Conservation (phyloP, 1,139 yeast species). For the Wickerhamomyces sp. region DNA sequence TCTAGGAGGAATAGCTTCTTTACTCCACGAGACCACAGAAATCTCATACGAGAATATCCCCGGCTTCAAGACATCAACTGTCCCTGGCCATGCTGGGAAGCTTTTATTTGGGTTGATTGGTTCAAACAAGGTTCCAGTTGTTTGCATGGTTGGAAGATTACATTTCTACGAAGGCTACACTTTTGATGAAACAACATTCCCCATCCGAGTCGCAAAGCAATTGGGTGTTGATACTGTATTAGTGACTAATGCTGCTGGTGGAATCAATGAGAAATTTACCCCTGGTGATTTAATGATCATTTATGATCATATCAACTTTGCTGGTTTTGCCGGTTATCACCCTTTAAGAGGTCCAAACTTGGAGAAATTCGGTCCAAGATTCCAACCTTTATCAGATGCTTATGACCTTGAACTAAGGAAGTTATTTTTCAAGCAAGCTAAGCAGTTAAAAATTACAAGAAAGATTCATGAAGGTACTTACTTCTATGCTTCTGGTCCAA, state of each 20-base stretch:
- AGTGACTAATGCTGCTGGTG: slow-evolving; percentile 96
- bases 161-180: slow-evolving; percentile 91
- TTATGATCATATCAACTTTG: slow-evolving; percentile 82
- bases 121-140: slow-evolving; percentile 63
- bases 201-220: slow-evolving; percentile 67
- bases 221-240: slow-evolving; percentile 59
- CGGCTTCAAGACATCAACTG: slow-evolving; percentile 77
- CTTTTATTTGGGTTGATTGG: slow-evolving; percentile 78
- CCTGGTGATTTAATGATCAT: slow-evolving; percentile 93
- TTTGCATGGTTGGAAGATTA: slow-evolving; percentile 90
- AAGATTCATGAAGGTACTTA: slow-evolving; percentile 82
- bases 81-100: slow-evolving; percentile 85
- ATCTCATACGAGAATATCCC: slow-evolving; percentile 71
- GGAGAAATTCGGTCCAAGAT: slow-evolving; percentile 77
- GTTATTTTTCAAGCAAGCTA: slow-evolving; percentile 48
- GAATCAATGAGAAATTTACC: slow-evolving; percentile 55
- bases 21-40: slow-evolving; percentile 39
- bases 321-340: slow-evolving; percentile 85
- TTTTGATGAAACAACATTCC: slow-evolving; percentile 77
- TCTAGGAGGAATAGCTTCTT: slow-evolving; percentile 73
- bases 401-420: slow-evolving; percentile 71
- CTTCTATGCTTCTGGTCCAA: slow-evolving; percentile 86
- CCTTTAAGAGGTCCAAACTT: slow-evolving; percentile 88
- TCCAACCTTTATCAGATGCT: slow-evolving; percentile 85
- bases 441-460: slow-evolving; percentile 49